These are phyloP conservation scores for Eremochloa ophiuroides DNA, from an alignment of 176 grass and related monocot species.

Conservation along the genomic window DNA sequence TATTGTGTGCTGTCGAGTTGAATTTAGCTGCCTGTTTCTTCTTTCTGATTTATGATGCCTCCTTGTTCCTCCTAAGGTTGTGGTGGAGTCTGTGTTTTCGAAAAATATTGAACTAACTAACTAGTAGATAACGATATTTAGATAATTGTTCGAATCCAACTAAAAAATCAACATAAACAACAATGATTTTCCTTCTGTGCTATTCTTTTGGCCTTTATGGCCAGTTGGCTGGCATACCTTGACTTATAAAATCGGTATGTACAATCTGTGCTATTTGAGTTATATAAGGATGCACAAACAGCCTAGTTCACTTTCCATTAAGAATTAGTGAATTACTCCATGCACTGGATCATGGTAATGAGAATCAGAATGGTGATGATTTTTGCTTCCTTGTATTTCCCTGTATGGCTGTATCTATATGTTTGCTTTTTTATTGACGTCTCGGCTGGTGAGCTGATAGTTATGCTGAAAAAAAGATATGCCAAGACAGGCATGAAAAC, in stretches of 20 bases:
- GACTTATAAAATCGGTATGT: not conserved
- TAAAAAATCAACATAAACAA: not conserved
- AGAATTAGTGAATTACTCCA: not conserved
- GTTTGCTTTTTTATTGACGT: not conserved
- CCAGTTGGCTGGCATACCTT: not conserved
- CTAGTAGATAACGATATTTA: not conserved
- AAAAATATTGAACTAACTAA: not conserved
- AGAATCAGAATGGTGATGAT: not conserved
- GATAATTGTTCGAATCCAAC: not conserved
- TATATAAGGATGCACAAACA: not conserved
- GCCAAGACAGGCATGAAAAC: not conserved
- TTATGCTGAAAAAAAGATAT: not conserved
- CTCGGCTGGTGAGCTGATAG: not conserved
- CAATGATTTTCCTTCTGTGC: not conserved
- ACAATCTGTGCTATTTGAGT: not conserved
- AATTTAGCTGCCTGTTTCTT: not conserved
- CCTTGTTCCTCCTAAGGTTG: not conserved
- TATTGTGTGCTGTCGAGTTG: not conserved
- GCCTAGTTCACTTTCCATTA: not conserved
- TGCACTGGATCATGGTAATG: not conserved
- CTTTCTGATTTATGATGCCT: not conserved
- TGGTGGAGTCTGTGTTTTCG: not conserved
- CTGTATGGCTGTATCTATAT: not conserved
- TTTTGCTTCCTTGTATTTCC: not conserved
- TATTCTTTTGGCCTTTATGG: not conserved